Evolutionary conservation across 2,329 filamentous ascomycete genomes (phyloP).

Genomic region (Septoria petroselini): DNA sequence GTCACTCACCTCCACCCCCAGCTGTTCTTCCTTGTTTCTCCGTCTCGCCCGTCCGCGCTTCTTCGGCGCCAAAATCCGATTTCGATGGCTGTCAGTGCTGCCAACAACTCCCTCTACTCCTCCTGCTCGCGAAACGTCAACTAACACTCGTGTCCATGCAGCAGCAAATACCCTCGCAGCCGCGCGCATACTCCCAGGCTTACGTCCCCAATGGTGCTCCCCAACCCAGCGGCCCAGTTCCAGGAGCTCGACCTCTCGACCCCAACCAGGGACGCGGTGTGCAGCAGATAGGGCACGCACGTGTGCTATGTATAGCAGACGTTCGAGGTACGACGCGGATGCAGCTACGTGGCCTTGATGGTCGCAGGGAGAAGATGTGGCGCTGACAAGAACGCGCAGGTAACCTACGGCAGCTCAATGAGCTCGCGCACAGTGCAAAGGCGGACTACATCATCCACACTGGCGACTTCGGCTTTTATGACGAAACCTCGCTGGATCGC

Average conservation of each 20-base stretch:
- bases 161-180: constrained; percentile 51
- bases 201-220: constrained; percentile 48
- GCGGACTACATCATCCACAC: constrained; percentile 98
- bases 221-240: constrained; percentile 37
- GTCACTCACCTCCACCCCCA: too few relatives aligned
- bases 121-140: not conserved
- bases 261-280: constrained; percentile 54
- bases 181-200: constrained; percentile 49
- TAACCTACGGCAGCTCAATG: constrained; percentile 91
- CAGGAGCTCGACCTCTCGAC: constrained; percentile 47
- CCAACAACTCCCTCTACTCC: not conserved
- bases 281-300: constrained; percentile 48
- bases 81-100: constrained; percentile 7
- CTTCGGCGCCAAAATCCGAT: constrained; percentile 1
- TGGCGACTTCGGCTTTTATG: constrained; percentile 98
- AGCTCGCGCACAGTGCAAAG: constrained; percentile 88
- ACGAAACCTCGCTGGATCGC: constrained; percentile 88
- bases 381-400: constrained; percentile 53
- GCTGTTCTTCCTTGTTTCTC: too few relatives aligned
- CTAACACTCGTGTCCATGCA: constrained; percentile 3
- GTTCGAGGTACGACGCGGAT: constrained; percentile 46
- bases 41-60: not conserved
- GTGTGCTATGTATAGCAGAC: constrained; percentile 53
- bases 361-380: not conserved
- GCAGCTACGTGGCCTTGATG: constrained; percentile 18